A percentile compares a stretch with the other conserved stretches of the same genome.
Conservation (phyloP, 805 yeast genomes). For the Wickerhamomyces bovis region DNA sequence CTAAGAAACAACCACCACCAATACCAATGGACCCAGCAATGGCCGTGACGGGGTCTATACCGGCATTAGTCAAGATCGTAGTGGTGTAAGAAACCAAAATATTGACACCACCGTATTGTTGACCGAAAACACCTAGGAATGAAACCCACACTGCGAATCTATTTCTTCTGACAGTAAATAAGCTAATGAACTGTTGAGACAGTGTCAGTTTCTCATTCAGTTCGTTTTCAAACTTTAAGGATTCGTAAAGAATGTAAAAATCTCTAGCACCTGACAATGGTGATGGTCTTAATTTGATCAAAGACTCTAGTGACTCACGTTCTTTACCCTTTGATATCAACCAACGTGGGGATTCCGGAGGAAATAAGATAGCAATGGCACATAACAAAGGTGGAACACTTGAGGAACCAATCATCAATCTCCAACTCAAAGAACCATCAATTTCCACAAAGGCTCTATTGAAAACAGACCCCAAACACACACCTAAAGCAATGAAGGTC, state of each 20-base stretch:
- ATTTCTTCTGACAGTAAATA: slow-evolving; percentile 41
- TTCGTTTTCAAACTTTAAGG: slow-evolving; percentile 42
- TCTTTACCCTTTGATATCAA: slow-evolving; percentile 47
- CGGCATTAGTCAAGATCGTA: slow-evolving; percentile 40
- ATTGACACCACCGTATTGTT: slow-evolving; percentile 50
- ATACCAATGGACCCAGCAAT: slow-evolving; percentile 45
- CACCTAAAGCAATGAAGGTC: slow-evolving; percentile 70
- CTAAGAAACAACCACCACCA: slow-evolving; percentile 39
- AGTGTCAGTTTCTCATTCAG: slow-evolving; percentile 33
- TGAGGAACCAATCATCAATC: slow-evolving; percentile 63
- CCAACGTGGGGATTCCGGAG: slow-evolving; percentile 73
- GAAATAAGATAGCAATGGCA: slow-evolving; percentile 43
- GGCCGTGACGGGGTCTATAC: slow-evolving; percentile 37
- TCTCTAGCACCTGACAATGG: slow-evolving; percentile 42
- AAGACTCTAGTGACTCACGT: slow-evolving; percentile 43
- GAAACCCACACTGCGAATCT: slow-evolving; percentile 47
- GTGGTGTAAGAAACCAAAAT: slow-evolving; percentile 47
- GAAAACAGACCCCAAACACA: slow-evolving; percentile 59
- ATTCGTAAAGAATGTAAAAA: slow-evolving; percentile 50
- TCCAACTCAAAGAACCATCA: slow-evolving; percentile 47
- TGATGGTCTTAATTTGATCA: slow-evolving; percentile 39
- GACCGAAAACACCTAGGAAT: slow-evolving; percentile 45
- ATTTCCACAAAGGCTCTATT: slow-evolving; percentile 50
- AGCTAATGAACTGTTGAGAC: slow-evolving; percentile 31
- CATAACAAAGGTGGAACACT: slow-evolving; percentile 52